Evolutionary conservation across 805 yeast genomes (phyloP), one percentile per base, ranked within the genome.

Genomic region (Myxozyma neglecta): DNA sequence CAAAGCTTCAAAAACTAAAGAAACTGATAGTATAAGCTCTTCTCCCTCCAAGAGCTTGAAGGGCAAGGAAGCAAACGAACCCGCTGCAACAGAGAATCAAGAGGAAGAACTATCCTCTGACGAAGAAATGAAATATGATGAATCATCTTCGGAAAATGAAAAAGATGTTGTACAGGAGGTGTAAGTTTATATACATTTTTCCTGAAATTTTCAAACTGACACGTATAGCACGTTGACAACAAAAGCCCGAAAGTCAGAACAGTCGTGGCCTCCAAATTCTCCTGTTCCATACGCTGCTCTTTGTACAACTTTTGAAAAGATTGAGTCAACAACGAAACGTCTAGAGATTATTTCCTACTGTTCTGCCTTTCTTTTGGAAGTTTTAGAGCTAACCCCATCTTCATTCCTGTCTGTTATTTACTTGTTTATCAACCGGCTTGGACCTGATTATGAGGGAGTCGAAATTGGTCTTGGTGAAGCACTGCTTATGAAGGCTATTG

Each of bases 401-500:
- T 83, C 81, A 49, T 75, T 94, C 56, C 80, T 89, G 6, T 84
- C 83, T 58, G 85, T 90, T 1, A 88, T 92, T 0, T 94, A 93
- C 69, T 80, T 94, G 16, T 88, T 89, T 75, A 91, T 93, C 72
- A 93, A 93, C 72, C 55, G 64, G 32, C 63, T 69, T 6, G 61
- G 64, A n/a, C 99, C 99, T 0, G 99, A 94, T 73, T 94, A 94
- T 71, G 97, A 90, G 71, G 97, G 96, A 36, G 77, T 93, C 60
- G 99, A 94, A 71, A 78, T 94, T 32, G 99, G 99, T 0, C 80
- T 94, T 1, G 99, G 99, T 16, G 99, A 94, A 73, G 85, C 96
- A 1, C 72, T 94, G 10, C 77, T 94, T 34, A 85, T 92, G 70
- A 94, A 92, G 70, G 94, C 98, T 0, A 84, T 94, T 45, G 85